Evolutionary conservation across 805 yeast species (phyloP).

Genomic region (Candida suzukii): DNA sequence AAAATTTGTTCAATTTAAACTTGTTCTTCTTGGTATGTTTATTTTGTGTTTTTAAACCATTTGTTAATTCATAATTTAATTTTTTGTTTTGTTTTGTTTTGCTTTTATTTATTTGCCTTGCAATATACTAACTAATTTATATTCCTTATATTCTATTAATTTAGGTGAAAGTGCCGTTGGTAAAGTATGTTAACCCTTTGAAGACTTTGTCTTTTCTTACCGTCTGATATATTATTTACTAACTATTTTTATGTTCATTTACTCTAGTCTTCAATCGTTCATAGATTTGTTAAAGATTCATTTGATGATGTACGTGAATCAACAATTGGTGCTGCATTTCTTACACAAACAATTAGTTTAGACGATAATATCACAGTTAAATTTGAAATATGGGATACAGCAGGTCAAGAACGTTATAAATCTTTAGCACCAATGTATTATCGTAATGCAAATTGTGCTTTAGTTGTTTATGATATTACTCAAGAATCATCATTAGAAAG

Average conservation of each 20-base stretch:
- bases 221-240: slow-evolving; percentile 1
- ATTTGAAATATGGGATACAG: slow-evolving; percentile 83
- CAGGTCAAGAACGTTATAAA: slow-evolving; percentile 77
- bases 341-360: slow-evolving; percentile 59
- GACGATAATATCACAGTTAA: slow-evolving; percentile 50
- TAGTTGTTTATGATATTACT: slow-evolving; percentile 73
- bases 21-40: slow-evolving; percentile 41
- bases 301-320: slow-evolving; percentile 72
- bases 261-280: slow-evolving; percentile 45
- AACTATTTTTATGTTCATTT: slow-evolving; percentile 3
- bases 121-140: too few relatives aligned
- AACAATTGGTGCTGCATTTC: slow-evolving; percentile 80
- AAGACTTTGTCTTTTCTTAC: neutral
- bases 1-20: slow-evolving; percentile 47
- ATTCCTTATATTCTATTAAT: too few relatives aligned
- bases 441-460: slow-evolving; percentile 72
- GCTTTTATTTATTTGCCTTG: too few relatives aligned
- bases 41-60: neutral
- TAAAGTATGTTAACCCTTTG: slow-evolving; percentile 23
- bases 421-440: slow-evolving; percentile 81
- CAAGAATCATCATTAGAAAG: slow-evolving; percentile 58
- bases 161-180: slow-evolving; percentile 66
- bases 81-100: too few relatives aligned
- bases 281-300: slow-evolving; percentile 64
- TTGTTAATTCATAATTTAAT: too few relatives aligned